Evolutionary conservation across 2,329 filamentous ascomycete species (phyloP), one percentile per base, ranked within the genome.

Genomic region (Nothomitra cinnamomea): DNA sequence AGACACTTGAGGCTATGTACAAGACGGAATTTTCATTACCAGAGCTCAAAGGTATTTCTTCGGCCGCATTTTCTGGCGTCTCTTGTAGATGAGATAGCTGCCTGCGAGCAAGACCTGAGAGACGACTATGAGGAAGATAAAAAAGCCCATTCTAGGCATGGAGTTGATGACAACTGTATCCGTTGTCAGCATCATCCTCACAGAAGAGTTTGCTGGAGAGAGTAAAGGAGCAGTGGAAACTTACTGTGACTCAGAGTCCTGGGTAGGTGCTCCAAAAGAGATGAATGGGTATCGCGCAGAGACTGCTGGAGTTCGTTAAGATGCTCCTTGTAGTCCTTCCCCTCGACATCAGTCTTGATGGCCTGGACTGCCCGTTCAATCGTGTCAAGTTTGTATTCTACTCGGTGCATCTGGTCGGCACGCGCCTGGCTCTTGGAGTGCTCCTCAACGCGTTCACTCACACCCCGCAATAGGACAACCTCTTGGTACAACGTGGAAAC

Each of bases 41-140:
- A 12, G 17, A 21, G 8, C 22, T 58, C 72, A 95, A 64, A 95
- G 70, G 67, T 88, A 95, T 71, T 95, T 95, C 76, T 95, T 95
- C n/a, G 87, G 87, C 66, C 80, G 79, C 58, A 74, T 80, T 40
- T 78, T 74, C 68, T 83, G 79, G 63, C 83, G 81, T 61, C 80
- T 77, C 76, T 94, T 94, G 70, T 95, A 95, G 56, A 82, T 64
- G 38, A 87, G 66, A 64, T 89, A 95, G 1, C 74, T 77, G 1
- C 68, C 79, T 0, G 79, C 78, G 32, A 94, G 71, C 59, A 87
- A 64, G 50, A 85, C 63, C 69, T 95, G 88, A 58, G 86, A 79
- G 17, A 77, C 80, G 54, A 95, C 72, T 55, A 94, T 75, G 56
- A 88, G 70, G 61, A 83, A 75, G 58, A 94, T 77, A 60, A 82